Percentiles rank a stretch among this genome's conserved stretches.
Conservation (phyloP, 1,284 basidiomycete genomes). For the Flammula alnicola region DNA sequence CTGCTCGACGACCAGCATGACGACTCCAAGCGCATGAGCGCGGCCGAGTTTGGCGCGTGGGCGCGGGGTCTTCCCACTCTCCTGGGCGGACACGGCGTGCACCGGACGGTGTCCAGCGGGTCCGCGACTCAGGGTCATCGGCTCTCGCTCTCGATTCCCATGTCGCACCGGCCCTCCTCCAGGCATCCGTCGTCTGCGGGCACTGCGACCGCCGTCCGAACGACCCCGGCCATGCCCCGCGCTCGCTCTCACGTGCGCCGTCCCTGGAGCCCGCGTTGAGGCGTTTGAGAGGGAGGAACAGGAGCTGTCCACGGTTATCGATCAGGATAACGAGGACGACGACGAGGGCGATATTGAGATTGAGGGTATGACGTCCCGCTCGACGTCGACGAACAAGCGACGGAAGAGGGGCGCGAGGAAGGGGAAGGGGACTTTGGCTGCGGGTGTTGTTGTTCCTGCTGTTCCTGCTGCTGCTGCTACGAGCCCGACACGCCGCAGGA, state of each 20-base stretch:
- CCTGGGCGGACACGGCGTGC: conserved; percentile 52
- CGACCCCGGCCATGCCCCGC: conserved; percentile 55
- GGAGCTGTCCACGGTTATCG: conserved; percentile 53
- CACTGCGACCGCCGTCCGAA: conserved; percentile 44
- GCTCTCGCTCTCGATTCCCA: conserved; percentile 61
- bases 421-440: conserved; percentile 54
- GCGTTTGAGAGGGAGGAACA: conserved; percentile 45
- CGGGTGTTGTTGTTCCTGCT: too few species aligned
- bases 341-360: conserved; percentile 35
- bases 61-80: conserved; percentile 78
- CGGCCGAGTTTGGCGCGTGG: conserved; percentile 89
- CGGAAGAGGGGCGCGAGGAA: conserved; percentile 82
- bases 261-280: conserved; percentile 59
- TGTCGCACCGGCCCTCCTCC: conserved; percentile 71
- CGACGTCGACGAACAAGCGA: conserved; percentile 70
- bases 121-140: conserved; percentile 59
- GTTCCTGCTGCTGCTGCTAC: conserved; percentile 22
- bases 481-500: conserved; percentile 45
- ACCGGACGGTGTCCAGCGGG: conserved; percentile 61
- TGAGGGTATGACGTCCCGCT: conserved; percentile 50
- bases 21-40: conserved; percentile 68
- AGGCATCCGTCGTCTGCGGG: conserved; percentile 57
- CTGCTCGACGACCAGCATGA: conserved; percentile 68
- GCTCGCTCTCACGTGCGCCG: conserved; percentile 63
- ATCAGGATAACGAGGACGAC: conserved; percentile 52